phyloP scores from a whole-genome alignment of 306 rosid species.

The Datisca glomerata region DNA sequence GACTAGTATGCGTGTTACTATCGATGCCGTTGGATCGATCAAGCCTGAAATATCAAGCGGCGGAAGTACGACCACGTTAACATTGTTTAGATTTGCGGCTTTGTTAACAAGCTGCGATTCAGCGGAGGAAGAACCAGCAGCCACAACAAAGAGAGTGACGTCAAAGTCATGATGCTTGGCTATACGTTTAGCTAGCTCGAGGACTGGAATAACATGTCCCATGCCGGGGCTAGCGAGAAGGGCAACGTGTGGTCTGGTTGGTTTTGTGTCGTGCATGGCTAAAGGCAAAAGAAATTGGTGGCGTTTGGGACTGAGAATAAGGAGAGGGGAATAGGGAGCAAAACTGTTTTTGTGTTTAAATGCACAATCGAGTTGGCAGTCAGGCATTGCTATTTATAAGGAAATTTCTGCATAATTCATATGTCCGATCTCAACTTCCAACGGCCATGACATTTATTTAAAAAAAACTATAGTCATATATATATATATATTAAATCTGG shows the following conservation, averaged over 20 bases:
- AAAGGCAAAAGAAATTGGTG: too few species aligned
- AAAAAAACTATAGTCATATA: too few species aligned
- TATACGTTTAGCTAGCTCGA: slow-evolving; percentile 35
- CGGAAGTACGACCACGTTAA: slow-evolving; percentile 26
- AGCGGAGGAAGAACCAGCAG: slow-evolving; percentile 14
- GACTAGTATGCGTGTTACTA: slow-evolving; percentile 2
- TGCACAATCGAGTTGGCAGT: too few species aligned
- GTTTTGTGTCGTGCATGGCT: too few species aligned
- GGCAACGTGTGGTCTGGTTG: slow-evolving; percentile 25
- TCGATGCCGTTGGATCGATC: background rate
- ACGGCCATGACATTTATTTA: too few species aligned
- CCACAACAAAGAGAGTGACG: slow-evolving; percentile 27
- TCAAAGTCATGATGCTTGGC: slow-evolving; percentile 13
- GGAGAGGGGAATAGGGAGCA: too few species aligned
- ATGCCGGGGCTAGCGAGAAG: slow-evolving; percentile 39
- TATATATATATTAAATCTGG: too few species aligned
- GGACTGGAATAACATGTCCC: slow-evolving; percentile 44
- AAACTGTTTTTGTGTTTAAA: too few species aligned
- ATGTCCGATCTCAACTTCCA: too few species aligned
- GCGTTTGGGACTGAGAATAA: too few species aligned
- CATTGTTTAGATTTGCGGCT: slow-evolving; percentile 7
- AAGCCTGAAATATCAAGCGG: slow-evolving; percentile 5
- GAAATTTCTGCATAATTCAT: too few species aligned
- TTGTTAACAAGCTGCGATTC: slow-evolving; percentile 15
- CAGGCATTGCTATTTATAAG: too few species aligned